A percentile compares a stretch with the other conserved stretches of the same genome.
phyloP scores from a whole-genome alignment of 2,329 filamentous ascomycete genomes.

The Fusarium buxicola region DNA sequence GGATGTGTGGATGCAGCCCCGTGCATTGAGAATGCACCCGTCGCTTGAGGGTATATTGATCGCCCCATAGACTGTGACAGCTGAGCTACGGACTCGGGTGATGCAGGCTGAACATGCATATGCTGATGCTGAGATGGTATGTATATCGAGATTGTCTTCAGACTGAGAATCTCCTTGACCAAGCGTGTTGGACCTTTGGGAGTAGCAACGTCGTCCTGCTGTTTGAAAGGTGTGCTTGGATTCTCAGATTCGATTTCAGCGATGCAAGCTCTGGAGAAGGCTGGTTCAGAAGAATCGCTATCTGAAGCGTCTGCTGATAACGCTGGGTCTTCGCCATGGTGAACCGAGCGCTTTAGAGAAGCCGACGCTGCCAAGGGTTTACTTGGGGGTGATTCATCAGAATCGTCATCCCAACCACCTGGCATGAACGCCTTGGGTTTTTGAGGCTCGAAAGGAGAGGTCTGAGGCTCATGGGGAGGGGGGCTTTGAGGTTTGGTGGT shows the following conservation, averaged over 20 bases:
- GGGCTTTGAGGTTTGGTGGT: constrained; percentile 12
- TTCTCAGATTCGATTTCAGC: constrained; percentile 29
- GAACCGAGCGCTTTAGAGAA: constrained; percentile 12
- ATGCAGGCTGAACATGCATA: constrained; percentile 50
- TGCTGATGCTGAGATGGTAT: constrained; percentile 63
- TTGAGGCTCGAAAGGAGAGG: constrained; percentile 6
- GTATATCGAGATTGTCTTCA: constrained; percentile 65
- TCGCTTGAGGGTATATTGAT: constrained; percentile 64
- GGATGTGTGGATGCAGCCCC: constrained; percentile 24
- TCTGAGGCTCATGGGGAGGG: neutral
- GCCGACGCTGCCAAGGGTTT: constrained; percentile 21
- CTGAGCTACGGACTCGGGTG: constrained; percentile 45
- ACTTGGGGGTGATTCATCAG: constrained; percentile 35
- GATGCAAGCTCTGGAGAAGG: constrained; percentile 44
- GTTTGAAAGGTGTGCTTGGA: constrained; percentile 23
- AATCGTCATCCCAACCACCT: constrained; percentile 62
- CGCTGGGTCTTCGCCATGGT: constrained; percentile 18
- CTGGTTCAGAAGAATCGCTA: constrained; percentile 46
- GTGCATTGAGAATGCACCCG: constrained; percentile 70
- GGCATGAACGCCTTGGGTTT: constrained; percentile 56
- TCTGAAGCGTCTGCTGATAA: constrained; percentile 28
- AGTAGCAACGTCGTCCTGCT: constrained; percentile 58
- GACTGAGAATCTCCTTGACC: constrained; percentile 65
- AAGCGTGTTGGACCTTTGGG: constrained; percentile 66
- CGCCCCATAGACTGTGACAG: constrained; percentile 49